Conservation (phyloP, 2,329 filamentous ascomycete genomes). For the Metarhizium sp. region DNA sequence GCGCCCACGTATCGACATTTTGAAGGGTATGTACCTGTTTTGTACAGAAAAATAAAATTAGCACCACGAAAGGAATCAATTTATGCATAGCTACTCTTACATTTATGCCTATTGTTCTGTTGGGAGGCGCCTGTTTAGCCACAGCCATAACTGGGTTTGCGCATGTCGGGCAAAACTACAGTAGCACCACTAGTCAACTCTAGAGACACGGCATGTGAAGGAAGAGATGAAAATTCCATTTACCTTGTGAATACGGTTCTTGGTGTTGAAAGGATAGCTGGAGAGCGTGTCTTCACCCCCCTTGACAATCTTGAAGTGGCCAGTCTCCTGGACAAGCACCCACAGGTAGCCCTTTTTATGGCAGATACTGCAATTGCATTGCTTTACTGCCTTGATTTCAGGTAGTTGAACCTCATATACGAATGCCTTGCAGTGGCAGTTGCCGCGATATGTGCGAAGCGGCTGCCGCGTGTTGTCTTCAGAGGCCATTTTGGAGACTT, state of each 20-base stretch:
- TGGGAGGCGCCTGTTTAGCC: neutral
- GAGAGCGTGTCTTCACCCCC: conserved; percentile 31
- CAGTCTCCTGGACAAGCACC: conserved; percentile 18
- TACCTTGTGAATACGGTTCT: conserved; percentile 32
- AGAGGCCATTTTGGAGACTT: neutral
- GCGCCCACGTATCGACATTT: conserved; percentile 29
- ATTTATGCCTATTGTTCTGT: conserved; percentile 5
- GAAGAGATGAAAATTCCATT: neutral
- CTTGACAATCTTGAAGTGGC: conserved; percentile 34
- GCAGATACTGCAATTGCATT: conserved; percentile 63
- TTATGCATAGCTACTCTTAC: conserved; percentile 1
- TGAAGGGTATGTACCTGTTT: conserved; percentile 33
- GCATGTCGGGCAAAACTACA: conserved; percentile 43
- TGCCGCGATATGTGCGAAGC: conserved; percentile 40
- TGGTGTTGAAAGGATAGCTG: conserved; percentile 33
- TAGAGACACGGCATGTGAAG: no score
- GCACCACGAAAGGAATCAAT: neutral
- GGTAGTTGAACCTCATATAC: conserved; percentile 42
- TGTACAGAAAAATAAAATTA: neutral
- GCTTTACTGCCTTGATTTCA: conserved; percentile 44
- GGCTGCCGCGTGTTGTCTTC: conserved; percentile 2
- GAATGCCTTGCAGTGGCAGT: conserved; percentile 47
- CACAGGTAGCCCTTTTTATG: conserved; percentile 36
- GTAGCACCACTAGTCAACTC: no score
- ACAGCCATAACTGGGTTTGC: conserved; percentile 31